A percentile compares a stretch with the other conserved stretches of the same genome.
Conservation (phyloP, 805 yeast genomes). For the Spathaspora arborariae region DNA sequence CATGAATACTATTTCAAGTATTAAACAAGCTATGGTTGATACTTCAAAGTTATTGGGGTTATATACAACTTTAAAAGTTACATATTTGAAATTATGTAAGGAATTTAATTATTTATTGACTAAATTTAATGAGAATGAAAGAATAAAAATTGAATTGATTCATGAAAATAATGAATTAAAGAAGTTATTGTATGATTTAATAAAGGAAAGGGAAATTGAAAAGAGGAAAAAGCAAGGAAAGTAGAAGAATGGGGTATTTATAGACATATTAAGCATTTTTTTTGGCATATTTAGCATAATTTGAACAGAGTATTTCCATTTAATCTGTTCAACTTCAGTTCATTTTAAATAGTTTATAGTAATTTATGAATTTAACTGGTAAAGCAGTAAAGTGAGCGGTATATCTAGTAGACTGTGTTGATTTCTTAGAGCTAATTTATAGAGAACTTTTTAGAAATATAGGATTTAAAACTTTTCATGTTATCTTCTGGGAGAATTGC, state of each 20-base stretch:
- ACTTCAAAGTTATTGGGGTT: slow-evolving; percentile 25
- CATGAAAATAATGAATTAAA: slow-evolving; percentile 34
- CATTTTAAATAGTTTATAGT: not conserved
- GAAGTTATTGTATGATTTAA: slow-evolving; percentile 24
- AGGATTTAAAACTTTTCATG: no score
- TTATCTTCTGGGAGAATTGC: no score
- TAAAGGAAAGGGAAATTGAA: slow-evolving; percentile 18
- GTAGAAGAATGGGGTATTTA: not conserved
- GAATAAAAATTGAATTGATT: slow-evolving; percentile 29
- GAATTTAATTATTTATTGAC: slow-evolving; percentile 33
- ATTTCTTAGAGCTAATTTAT: no score
- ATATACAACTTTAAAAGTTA: slow-evolving; percentile 29
- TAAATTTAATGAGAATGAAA: slow-evolving; percentile 35
- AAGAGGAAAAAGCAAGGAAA: not conserved
- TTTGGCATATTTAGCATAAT: not conserved
- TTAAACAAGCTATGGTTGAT: slow-evolving; percentile 22
- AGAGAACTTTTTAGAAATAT: no score
- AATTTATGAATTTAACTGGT: not conserved
- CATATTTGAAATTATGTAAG: slow-evolving; percentile 35
- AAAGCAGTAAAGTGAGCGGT: no score
- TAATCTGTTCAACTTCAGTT: not conserved
- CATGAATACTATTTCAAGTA: slow-evolving; percentile 16
- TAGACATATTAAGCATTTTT: no score
- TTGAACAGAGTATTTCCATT: not conserved
- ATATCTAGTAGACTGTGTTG: no score